Percentiles rank a stretch among this genome's conserved stretches.
phyloP scores from a whole-genome alignment of 805 yeast genomes.

The Lachancea sp. region DNA sequence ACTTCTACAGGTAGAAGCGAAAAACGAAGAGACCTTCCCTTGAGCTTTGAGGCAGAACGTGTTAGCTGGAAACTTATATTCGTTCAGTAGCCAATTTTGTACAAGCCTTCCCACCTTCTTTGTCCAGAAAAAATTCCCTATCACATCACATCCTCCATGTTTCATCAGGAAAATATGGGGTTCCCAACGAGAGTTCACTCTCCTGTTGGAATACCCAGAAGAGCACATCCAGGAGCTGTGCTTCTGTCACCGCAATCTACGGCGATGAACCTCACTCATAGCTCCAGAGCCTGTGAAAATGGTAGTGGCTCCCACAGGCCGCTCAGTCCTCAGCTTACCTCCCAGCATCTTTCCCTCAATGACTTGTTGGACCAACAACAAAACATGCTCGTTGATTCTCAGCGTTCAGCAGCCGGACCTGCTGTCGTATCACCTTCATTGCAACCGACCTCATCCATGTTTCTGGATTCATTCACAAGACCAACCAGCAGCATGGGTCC shows the following conservation, averaged over 20 bases:
- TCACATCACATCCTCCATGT: constrained; percentile 3
- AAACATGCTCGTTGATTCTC: constrained; percentile 15
- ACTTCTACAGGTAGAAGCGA: constrained; percentile 11
- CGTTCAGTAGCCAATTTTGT: no score
- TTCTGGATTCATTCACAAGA: constrained; percentile 20
- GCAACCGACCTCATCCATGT: constrained; percentile 20
- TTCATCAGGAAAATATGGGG: constrained; percentile 8
- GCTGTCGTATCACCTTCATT: constrained; percentile 23
- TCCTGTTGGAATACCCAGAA: constrained; percentile 24
- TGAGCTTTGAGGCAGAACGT: no score
- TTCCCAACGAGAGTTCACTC: constrained; percentile 26
- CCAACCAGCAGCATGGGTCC: constrained; percentile 17
- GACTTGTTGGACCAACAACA: constrained; percentile 24
- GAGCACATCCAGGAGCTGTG: constrained; percentile 40
- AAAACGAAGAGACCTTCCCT: neutral
- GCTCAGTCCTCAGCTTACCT: constrained; percentile 11
- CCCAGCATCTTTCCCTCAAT: constrained; percentile 16
- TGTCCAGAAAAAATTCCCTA: no score
- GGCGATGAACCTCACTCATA: constrained; percentile 17
- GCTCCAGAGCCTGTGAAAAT: constrained; percentile 10
- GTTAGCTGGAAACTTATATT: no score
- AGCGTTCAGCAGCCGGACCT: constrained; percentile 26
- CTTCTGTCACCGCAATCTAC: constrained; percentile 32
- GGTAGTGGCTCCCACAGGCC: constrained; percentile 7
- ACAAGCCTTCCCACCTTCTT: no score